Conservation (phyloP, 345 rosid species). For the Firmiana major region DNA sequence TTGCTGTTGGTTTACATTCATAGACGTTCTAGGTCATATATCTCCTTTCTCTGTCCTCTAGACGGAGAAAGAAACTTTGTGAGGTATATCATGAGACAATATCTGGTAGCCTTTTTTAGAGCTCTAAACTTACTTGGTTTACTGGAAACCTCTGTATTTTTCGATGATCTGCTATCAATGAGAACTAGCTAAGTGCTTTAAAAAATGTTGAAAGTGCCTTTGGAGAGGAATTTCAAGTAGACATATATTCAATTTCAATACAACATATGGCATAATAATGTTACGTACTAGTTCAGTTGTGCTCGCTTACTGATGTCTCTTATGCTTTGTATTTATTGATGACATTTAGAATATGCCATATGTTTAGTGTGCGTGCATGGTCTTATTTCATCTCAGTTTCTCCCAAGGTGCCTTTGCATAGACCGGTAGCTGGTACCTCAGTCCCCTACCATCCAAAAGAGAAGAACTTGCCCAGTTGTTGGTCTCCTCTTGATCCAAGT, state of each 20-base stretch:
- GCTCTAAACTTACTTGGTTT: too few species aligned
- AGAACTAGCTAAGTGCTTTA: neutral
- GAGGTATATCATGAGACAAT: too few species aligned
- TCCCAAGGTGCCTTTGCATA: conserved; percentile 32
- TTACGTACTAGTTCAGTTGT: neutral
- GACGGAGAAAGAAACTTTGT: too few species aligned
- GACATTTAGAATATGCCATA: neutral
- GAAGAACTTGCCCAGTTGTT: conserved; percentile 53
- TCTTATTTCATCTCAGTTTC: conserved; percentile 28
- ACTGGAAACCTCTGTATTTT: too few species aligned
- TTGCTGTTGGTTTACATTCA: neutral
- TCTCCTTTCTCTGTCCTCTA: too few species aligned
- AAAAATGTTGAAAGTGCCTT: neutral
- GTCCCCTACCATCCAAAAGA: conserved; percentile 47
- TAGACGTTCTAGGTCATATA: too few species aligned
- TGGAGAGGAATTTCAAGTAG: neutral
- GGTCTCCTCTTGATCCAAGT: conserved; percentile 62
- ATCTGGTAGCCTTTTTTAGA: too few species aligned
- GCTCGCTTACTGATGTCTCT: neutral
- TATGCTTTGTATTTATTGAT: neutral
- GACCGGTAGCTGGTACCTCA: conserved; percentile 61
- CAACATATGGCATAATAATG: too few species aligned
- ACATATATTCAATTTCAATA: neutral
- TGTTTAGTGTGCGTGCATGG: neutral
- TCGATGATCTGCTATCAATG: neutral